Evolutionary conservation across 768 basidiomycete species (phyloP).

Genomic region (Terana coerulea): DNA sequence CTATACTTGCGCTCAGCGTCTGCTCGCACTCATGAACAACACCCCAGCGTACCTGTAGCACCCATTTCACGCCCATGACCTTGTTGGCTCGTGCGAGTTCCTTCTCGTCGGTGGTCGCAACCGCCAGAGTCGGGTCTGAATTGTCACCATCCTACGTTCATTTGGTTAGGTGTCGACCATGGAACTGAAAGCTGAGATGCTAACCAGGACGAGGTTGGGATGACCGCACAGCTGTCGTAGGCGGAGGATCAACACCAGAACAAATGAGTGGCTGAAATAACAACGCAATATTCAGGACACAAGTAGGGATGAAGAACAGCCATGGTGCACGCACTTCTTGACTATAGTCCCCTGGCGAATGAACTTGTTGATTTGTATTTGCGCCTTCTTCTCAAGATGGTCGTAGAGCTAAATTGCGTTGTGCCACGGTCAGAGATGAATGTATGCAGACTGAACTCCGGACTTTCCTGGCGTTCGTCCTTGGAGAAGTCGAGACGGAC

Average conservation of each 20-base stretch:
- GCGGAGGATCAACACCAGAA: constrained; percentile 68
- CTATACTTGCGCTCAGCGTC: neutral
- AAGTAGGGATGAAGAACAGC: no score
- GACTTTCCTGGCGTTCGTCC: constrained; percentile 60
- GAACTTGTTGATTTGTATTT: constrained; percentile 56
- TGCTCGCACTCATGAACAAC: constrained; percentile 11
- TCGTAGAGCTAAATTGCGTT: constrained; percentile 45
- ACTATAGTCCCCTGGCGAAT: constrained; percentile 61
- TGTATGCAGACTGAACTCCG: neutral
- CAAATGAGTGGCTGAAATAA: neutral
- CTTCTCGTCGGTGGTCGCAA: constrained; percentile 46
- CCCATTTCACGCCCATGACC: constrained; percentile 44
- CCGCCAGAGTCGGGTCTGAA: constrained; percentile 48
- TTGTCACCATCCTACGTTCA: constrained; percentile 36
- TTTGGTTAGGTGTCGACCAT: neutral
- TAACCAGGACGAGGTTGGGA: constrained; percentile 64
- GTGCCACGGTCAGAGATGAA: neutral
- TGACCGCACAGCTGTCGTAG: constrained; percentile 73
- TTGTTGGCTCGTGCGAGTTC: constrained; percentile 51
- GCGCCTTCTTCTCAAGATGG: constrained; percentile 49
- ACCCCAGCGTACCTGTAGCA: constrained; percentile 16
- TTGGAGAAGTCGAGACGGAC: constrained; percentile 56
- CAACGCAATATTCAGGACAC: constrained; percentile 32
- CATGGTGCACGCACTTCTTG: constrained; percentile 71
- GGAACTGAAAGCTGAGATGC: neutral